Base-by-base conservation (phyloP, 148 eudicot species). In the Vaccinium vitisidaea region DNA sequence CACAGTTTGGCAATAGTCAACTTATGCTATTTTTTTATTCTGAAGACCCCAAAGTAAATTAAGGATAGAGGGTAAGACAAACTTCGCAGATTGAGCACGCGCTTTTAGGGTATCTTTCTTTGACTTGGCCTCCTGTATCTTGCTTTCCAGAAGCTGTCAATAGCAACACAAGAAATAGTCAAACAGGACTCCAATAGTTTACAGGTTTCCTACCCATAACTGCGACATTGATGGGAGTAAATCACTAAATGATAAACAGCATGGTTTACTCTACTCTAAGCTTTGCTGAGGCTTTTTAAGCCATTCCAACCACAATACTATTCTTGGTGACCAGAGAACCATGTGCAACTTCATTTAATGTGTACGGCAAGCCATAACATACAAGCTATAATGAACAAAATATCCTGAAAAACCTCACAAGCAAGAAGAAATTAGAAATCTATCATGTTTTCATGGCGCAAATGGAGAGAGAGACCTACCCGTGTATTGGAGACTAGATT, bases 61-160 rank as follows among this genome's bases (percentile, higher is more conserved):
- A 63, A 32, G 10, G 77, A 83, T 9, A 74, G 71, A 61, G 84
- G 48, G 49, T 70, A 79, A 76, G 79, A 85, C 94, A 85, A 63
- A 97, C 99, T 92, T 97, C 76, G 99, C 99, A 88, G 99, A 93
- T 63, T 97, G 99, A 58, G 99, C 99, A 39, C 99, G 94, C 84
- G 98, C 98, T 93, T 95, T 95, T 5, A 97, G 95, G 67, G 99
- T 97, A 85, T 95, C 99, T 88, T 95, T 97, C 92, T 94, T 97
- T 59, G 98, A 95, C 84, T 87, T 97, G 11, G 98, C 99, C 84
- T 97, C 99, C 83, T 94, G 96, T 86, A 97, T 97, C 89, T 97
- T 95, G 93, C 98, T 97, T 88, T 97, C 99, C 86, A 97, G 85
- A 63, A 97, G 93, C 99, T 97, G 90, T 63, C 79, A 88, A 58